Base-by-base conservation (phyloP, 208 protist species). In the Trypanosoma brucei region DNA sequence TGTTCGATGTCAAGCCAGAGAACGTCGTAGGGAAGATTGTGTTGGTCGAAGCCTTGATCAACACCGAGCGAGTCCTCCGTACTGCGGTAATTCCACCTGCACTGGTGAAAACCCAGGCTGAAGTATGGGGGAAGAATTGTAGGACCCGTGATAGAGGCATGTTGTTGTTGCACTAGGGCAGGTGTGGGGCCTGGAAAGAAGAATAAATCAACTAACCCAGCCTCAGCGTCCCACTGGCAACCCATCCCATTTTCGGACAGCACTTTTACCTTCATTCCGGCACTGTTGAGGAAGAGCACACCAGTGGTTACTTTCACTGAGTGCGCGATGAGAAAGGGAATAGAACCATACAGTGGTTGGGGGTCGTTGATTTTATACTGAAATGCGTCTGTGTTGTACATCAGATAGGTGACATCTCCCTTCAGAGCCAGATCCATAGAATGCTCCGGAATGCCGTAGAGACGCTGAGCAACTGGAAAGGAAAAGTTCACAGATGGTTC, bases 1-100 rank as follows among this genome's bases (percentile, higher is more conserved):
- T 99, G 98, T 76, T 99, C 98, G 76, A 99, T 99, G 77, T 99
- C 98, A 5, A 99, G 88, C 98, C 98, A 99, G 37, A 99, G 84
- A 8, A 97, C 89, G 81, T 99, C 98, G 72, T 97, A 97, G 9
- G 98, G 98, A 63, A 99, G 97, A 76, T 97, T 86, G 70, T 98
- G 81, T 44, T 85, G 58, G 64, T 99, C 96, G 70, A 99, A 98
- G 22, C 85, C 86, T 37, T 82, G 72, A 74, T 97, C 86, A 22
- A 98, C 89, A 39, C 69, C 36, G 36, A 91, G 73, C 30, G 94
- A 83, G 65, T 99, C 97, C 22, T 85, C 83, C 50, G 95, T 91
- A 76, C 91, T 94, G 50, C 95, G 81, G 75, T 99, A 99, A 65
- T 98, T 98, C 98, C 98, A 99, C 38, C 97, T 88, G 68, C 93